These are phyloP conservation scores for Diplodia scrobiculata DNA, from an alignment of 2,329 filamentous ascomycete species.

Conservation along the genomic window DNA sequence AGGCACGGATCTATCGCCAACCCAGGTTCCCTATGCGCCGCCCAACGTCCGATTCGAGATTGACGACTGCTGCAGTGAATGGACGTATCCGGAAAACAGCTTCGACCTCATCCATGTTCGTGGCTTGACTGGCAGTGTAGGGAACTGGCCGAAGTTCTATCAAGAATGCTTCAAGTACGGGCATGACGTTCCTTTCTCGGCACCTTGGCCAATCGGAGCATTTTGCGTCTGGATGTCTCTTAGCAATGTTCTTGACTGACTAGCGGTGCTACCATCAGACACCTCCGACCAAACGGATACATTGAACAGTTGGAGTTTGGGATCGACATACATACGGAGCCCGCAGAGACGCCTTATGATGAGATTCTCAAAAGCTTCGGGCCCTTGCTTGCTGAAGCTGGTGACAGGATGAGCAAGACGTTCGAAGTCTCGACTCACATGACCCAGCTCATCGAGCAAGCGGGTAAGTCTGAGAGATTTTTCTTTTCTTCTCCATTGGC, in stretches of 20 bases:
- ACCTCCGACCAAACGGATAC: slow-evolving; percentile 45
- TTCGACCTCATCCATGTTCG: slow-evolving; percentile 48
- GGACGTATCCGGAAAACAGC: slow-evolving; percentile 44
- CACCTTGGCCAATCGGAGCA: neutral
- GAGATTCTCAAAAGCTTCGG: slow-evolving; percentile 14
- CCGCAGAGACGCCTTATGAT: slow-evolving; percentile 32
- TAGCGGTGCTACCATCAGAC: slow-evolving; percentile 29
- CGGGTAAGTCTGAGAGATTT: neutral
- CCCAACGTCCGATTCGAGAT: slow-evolving; percentile 51
- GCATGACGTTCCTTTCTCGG: neutral
- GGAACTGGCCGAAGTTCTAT: slow-evolving; percentile 48
- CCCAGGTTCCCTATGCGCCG: slow-evolving; percentile 41
- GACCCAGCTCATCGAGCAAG: slow-evolving; percentile 32
- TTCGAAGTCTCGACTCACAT: slow-evolving; percentile 39
- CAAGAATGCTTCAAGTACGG: slow-evolving; percentile 35
- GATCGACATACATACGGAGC: slow-evolving; percentile 35
- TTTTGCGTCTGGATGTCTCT: neutral
- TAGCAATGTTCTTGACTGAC: neutral
- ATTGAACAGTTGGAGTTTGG: slow-evolving; percentile 49
- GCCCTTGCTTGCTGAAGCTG: slow-evolving; percentile 31
- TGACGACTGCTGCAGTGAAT: slow-evolving; percentile 48
- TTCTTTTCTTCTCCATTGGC: neutral
- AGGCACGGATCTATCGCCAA: slow-evolving; percentile 43
- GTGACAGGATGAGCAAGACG: slow-evolving; percentile 35
- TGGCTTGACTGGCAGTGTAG: slow-evolving; percentile 47